Evolutionary conservation across 2,329 filamentous ascomycete genomes (phyloP), one percentile per base, ranked within the genome.

Genomic region (Escovopsis sp.): DNA sequence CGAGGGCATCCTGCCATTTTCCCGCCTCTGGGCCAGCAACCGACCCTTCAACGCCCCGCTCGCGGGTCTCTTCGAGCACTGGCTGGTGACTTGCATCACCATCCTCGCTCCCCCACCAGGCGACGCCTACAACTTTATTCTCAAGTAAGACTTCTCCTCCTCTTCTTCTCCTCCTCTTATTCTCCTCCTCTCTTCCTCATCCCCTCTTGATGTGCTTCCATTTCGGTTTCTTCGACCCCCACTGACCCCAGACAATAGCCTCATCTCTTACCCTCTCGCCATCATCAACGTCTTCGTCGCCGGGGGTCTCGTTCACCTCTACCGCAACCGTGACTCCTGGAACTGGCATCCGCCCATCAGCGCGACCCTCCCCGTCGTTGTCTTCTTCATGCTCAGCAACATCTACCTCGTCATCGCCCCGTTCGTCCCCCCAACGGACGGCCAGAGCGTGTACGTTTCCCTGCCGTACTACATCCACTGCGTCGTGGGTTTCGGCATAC

Each of bases 101-200:
- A 76, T 81, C 52, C 57, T 80, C 2, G 75, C 72, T 0, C 74
- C 76, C 26, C 76, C 76, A 3, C 72, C 75, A 2, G 76, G 74
- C 26, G 73, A 78, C 51, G 73, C 73, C 0, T 79, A 76, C 54
- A 75, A 74, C 55, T 77, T 76, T 45, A 62, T 70, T 32, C 55
- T 70, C 40, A 70, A 74, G 64, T 69, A 58, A 48, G 62, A 48
- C 12, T 12, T 5, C 21, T 10, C 21, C 21, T 10, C 10, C 3
- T 23, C 21, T 23, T 23, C 10, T 23, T 23, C 6, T 10, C 6
- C 6, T 10, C 21, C 6, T 23, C 21, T 23, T 23, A 5, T 23
- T 23, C 10, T 23, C 21, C 3, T 11, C 4, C 21, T 4, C 12
- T 4, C 25, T 12, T 2, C 17, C 11, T 3, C 13, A 2, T n/a